A percentile compares a stretch with the other conserved stretches of the same genome.
Evolutionary conservation across 2,329 filamentous ascomycete genomes (phyloP).

Genomic region (Ciborinia camelliae): DNA sequence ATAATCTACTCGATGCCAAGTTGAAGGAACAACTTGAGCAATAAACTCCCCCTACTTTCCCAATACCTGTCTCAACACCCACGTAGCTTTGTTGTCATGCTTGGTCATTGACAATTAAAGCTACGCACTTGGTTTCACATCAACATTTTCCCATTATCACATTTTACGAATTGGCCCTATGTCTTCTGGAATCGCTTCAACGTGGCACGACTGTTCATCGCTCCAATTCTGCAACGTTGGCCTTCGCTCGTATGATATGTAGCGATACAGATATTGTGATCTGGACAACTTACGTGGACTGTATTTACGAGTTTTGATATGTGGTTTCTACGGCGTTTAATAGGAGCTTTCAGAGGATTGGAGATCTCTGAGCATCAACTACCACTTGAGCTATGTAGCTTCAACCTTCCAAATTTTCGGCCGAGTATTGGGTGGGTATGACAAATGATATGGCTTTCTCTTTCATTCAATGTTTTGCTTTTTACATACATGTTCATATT

Average conservation of each 20-base stretch:
- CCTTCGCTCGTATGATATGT: slow-evolving; percentile 15
- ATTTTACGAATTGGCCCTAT: slow-evolving; percentile 1
- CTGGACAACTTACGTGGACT: slow-evolving; percentile 31
- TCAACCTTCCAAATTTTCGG: slow-evolving; percentile 8
- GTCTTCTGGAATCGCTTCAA: slow-evolving; percentile 8
- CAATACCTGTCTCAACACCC: neutral
- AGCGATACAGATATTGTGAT: slow-evolving; percentile 21
- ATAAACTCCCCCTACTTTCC: slow-evolving; percentile 19
- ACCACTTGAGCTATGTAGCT: slow-evolving; percentile 2
- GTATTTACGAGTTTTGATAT: slow-evolving; percentile 36
- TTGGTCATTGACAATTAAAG: slow-evolving; percentile 13
- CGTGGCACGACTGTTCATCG: slow-evolving; percentile 10
- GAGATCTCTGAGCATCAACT: slow-evolving; percentile 31
- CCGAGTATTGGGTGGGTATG: slow-evolving; percentile 9
- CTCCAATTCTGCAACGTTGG: slow-evolving; percentile 15
- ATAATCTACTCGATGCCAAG: slow-evolving; percentile 48
- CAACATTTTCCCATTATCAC: slow-evolving; percentile 2
- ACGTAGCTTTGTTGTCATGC: slow-evolving; percentile 11
- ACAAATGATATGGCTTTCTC: slow-evolving; percentile 25
- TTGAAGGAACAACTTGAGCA: slow-evolving; percentile 51
- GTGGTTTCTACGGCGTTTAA: slow-evolving; percentile 35
- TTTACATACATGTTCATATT: slow-evolving; percentile 32
- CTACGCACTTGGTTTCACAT: neutral
- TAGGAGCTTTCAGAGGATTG: slow-evolving; percentile 35
- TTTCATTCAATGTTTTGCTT: slow-evolving; percentile 30